Evolutionary conservation across 306 rosid genomes (phyloP).

Genomic region (Cucurbita maxima): DNA sequence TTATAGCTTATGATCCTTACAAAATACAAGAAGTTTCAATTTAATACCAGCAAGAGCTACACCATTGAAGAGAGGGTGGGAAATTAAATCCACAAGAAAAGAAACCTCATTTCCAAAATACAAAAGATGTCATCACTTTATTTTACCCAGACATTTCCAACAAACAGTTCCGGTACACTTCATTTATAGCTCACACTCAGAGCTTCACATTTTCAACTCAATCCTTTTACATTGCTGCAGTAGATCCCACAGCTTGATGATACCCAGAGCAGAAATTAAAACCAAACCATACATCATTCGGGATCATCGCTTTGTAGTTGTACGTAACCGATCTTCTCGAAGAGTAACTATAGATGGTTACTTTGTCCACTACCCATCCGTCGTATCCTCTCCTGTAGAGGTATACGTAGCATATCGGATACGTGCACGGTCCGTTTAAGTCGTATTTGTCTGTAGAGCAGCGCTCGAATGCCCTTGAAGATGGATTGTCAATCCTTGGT

Average conservation of each 20-base stretch:
- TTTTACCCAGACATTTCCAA: background rate
- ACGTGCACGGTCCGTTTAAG: slow-evolving; percentile 57
- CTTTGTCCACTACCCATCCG: slow-evolving; percentile 67
- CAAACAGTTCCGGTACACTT: background rate
- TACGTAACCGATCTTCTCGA: slow-evolving; percentile 27
- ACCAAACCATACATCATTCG: slow-evolving; percentile 57
- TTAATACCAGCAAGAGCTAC: background rate
- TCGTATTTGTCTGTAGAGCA: slow-evolving; percentile 68
- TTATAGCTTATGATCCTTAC: too few relatives aligned
- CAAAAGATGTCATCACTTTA: background rate
- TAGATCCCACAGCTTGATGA: slow-evolving; percentile 14
- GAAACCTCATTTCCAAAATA: background rate
- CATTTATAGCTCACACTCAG: background rate
- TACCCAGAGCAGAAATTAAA: slow-evolving; percentile 34
- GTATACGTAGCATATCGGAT: slow-evolving; percentile 46
- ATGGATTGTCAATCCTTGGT: slow-evolving; percentile 54
- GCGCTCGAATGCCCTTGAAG: slow-evolving; percentile 49
- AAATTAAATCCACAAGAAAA: background rate
- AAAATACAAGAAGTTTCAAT: background rate
- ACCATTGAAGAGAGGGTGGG: background rate
- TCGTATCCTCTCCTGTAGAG: slow-evolving; percentile 63
- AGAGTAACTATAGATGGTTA: slow-evolving; percentile 31
- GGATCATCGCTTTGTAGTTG: slow-evolving; percentile 38
- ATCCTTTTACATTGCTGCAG: slow-evolving; percentile 9
- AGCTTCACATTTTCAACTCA: background rate